Base-by-base conservation (phyloP, 129 eudicot genomes). In the Dittrichia graveolens region DNA sequence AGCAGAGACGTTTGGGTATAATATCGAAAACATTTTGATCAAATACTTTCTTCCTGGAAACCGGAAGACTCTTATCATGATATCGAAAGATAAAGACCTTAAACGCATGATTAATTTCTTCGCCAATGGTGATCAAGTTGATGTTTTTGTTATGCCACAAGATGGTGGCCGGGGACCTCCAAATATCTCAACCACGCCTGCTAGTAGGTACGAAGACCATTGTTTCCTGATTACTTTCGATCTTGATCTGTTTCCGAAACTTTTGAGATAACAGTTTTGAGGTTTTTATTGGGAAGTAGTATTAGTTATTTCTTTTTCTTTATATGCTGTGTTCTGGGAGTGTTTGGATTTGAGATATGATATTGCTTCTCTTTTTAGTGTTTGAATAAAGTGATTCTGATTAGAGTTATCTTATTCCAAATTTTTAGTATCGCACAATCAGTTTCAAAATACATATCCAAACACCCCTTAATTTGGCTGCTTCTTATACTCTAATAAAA, bases 41-140 rank as follows among this genome's bases (percentile, higher is more conserved):
- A 92, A 92, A 83, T 92, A 92, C 79, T 92, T 92, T 37, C 95
- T 92, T 47, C 98, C 98, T 0, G 95, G 95, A 67, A 89, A 92
- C 67, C 75, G 69, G 71, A 92, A 86, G 85, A 92, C 98, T 5
- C 86, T 87, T 67, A 92, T 92, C 61, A 89, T 90, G 39, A 79
- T 92, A 37, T 92, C 95, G 3, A 89, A 87, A 57, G 98, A 92
- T 35, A 92, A 87, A 82, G 98, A 92, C 73, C 94, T 92, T 74
- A 85, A 85, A 54, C 90, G 98, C 74, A 92, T 92, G 96, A 76
- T 92, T 45, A 87, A 87, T 78, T 92, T 92, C 75, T 85, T 83
- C 66, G 42, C 65, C 47, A 83, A 83, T 44, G 48, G 85, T 59
- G 89, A 85, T 69, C 92, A 90, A 76, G 98, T 92, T 42, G 98